Evolutionary conservation across 2,329 filamentous ascomycete genomes (phyloP).

Genomic region (Aspergillus amoenus): DNA sequence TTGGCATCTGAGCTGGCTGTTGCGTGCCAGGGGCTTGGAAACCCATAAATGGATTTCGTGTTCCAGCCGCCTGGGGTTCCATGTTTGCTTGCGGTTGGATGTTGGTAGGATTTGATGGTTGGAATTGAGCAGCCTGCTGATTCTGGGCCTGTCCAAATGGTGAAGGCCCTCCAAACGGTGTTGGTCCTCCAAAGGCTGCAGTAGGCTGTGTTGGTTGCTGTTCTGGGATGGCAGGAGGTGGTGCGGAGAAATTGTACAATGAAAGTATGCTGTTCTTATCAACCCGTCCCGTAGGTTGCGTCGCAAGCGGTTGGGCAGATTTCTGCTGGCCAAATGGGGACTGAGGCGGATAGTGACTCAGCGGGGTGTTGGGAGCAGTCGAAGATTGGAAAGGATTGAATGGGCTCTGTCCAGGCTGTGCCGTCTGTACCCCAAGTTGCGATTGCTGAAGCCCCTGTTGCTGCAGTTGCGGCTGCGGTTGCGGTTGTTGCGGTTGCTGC

Average conservation of each 20-base stretch:
- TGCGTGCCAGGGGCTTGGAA: slow-evolving; percentile 7
- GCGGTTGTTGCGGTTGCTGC: slow-evolving; percentile 21
- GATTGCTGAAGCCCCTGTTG: slow-evolving; percentile 24
- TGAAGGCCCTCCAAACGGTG: slow-evolving; percentile 21
- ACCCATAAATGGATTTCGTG: slow-evolving; percentile 29
- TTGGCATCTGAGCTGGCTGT: slow-evolving; percentile 9
- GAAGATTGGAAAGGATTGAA: slow-evolving; percentile 37
- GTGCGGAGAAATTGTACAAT: slow-evolving; percentile 45
- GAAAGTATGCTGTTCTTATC: slow-evolving; percentile 50
- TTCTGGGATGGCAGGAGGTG: slow-evolving; percentile 36
- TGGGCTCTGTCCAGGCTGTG: slow-evolving; percentile 18
- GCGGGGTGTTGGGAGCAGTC: slow-evolving; percentile 25
- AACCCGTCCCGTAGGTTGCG: slow-evolving; percentile 44
- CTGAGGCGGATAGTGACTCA: slow-evolving; percentile 27
- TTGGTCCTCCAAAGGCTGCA: slow-evolving; percentile 18
- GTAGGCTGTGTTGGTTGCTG: slow-evolving; percentile 28
- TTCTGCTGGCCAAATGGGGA: slow-evolving; percentile 24
- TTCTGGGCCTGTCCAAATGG: slow-evolving; percentile 26
- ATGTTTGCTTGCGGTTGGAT: slow-evolving; percentile 12
- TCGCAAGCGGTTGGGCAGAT: slow-evolving; percentile 29
- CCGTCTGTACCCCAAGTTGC: slow-evolving; percentile 22
- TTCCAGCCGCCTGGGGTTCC: slow-evolving; percentile 22
- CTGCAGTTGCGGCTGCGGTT: slow-evolving; percentile 24
- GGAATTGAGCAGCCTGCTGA: slow-evolving; percentile 11
- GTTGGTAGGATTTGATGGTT: slow-evolving; percentile 13